Evolutionary conservation across 148 eudicot species (phyloP).

Genomic region (Heliosperma pusillum): DNA sequence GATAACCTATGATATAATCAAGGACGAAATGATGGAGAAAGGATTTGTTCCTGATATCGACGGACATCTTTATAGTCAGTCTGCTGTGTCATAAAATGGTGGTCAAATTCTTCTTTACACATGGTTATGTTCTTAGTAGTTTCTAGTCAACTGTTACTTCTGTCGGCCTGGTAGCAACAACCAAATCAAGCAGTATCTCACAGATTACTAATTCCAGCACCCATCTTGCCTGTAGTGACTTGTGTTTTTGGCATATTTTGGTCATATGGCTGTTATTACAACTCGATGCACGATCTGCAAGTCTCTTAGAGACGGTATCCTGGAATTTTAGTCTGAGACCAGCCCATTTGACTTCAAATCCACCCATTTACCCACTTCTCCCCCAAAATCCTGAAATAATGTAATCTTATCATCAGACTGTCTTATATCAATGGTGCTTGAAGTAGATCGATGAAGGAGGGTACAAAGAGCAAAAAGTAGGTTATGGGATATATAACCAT

Average conservation of each 20-base stretch:
- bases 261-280: neutral
- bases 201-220: neutral
- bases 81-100: conserved; percentile 22
- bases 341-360: neutral
- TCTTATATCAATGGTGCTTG: too few relatives aligned
- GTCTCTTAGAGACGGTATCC: too few relatives aligned
- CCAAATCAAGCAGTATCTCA: neutral
- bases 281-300: too few relatives aligned
- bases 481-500: too few relatives aligned
- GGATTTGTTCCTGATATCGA: conserved; percentile 68
- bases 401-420: too few relatives aligned
- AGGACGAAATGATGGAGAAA: conserved; percentile 60
- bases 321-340: too few relatives aligned
- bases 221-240: neutral
- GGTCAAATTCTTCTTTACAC: neutral
- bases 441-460: too few relatives aligned
- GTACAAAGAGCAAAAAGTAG: too few relatives aligned
- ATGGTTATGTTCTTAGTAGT: neutral
- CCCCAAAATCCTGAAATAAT: too few relatives aligned
- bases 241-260: neutral
- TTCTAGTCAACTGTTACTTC: neutral
- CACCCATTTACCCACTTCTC: too few relatives aligned
- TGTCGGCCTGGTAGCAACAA: too few relatives aligned
- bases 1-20: conserved; percentile 56
- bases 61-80: conserved; percentile 51